Base-by-base conservation (phyloP, 306 rosid species). In the Cyamopsis tetragonoloba region DNA sequence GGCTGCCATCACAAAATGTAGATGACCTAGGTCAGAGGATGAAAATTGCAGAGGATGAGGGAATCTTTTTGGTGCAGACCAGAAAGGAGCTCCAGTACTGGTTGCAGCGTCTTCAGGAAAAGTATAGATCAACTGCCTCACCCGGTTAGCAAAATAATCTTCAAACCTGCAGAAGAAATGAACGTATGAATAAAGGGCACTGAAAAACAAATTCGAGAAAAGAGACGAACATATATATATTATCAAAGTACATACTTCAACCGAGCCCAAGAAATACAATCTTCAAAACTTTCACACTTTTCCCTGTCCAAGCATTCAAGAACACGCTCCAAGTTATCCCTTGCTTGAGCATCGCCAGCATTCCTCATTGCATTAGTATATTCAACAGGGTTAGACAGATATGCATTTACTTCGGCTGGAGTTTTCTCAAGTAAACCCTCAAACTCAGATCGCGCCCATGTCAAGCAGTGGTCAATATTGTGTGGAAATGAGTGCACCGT, bases 381-480 rank as follows among this genome's bases (percentile, higher is more conserved):
- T 54, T 91, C 97, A 82, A 72, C 66, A 6, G 97, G 90, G 37
- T 77, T 91, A 62, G 95, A 76, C 73, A 91, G 66, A 77, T 62
- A 91, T 17, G 90, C 84, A 55, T 91, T 91, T 26, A 91, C 97
- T 77, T 91, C 97, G 54, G 92, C 82, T 0, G 97, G 95, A 67
- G 92, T 91, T 81, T 91, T 91, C 81, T 88, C 97, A 39, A 91
- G 83, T 76, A 87, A 75, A 42, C 97, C 97, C 82, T 91, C 97
- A 66, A 91, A 91, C 74, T 91, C 97, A 5, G 97, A 91, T 64
- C 97, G 89, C 27, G 95, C 97, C 97, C 97, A 91, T 30, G 97
- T 91, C 85, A 91, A 77, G 83, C 97, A 91, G 71, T 91, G 97
- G 37, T 91, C 95, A 57, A 91, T 91, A 63, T 88, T 91, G 87